Evolutionary conservation across 306 rosid species (phyloP).

Genomic region (Carpinus viminea): DNA sequence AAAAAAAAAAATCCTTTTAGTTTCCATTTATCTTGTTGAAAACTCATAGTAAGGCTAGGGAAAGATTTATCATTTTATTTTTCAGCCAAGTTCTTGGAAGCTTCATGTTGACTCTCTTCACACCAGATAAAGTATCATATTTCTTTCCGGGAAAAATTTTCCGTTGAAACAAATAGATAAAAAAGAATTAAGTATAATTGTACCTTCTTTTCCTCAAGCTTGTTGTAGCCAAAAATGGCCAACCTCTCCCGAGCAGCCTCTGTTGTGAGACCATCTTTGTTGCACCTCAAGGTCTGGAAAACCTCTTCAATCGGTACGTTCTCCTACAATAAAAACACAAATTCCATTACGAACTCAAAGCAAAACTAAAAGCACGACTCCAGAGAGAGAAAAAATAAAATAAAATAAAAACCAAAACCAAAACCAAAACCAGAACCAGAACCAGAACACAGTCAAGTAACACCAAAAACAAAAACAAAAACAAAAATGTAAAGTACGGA

Average conservation of each 20-base stretch:
- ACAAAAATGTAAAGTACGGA: neutral
- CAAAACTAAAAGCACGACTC: conserved; percentile 12
- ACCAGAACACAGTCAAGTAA: neutral
- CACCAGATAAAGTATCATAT: neutral
- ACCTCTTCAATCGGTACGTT: conserved; percentile 77
- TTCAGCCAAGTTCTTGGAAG: neutral
- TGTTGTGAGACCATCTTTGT: conserved; percentile 61
- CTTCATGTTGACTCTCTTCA: neutral
- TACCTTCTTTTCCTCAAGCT: conserved; percentile 82
- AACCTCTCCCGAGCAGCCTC: conserved; percentile 65
- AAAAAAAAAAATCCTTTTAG: neutral
- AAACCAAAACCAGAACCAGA: neutral
- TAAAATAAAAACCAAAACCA: too few relatives aligned
- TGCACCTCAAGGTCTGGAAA: conserved; percentile 66
- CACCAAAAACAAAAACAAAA: neutral
- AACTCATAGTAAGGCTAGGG: neutral
- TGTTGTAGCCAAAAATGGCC: conserved; percentile 73
- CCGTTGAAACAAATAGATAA: neutral
- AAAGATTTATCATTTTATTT: neutral
- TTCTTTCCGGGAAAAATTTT: neutral
- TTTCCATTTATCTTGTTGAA: neutral
- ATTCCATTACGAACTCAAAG: neutral
- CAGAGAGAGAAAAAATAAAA: neutral
- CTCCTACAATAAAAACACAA: conserved; percentile 48
- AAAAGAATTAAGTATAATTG: neutral